These are phyloP conservation scores for Plenodomus biglobosus DNA, from an alignment of 2,329 filamentous ascomycete genomes.

Conservation along the genomic window DNA sequence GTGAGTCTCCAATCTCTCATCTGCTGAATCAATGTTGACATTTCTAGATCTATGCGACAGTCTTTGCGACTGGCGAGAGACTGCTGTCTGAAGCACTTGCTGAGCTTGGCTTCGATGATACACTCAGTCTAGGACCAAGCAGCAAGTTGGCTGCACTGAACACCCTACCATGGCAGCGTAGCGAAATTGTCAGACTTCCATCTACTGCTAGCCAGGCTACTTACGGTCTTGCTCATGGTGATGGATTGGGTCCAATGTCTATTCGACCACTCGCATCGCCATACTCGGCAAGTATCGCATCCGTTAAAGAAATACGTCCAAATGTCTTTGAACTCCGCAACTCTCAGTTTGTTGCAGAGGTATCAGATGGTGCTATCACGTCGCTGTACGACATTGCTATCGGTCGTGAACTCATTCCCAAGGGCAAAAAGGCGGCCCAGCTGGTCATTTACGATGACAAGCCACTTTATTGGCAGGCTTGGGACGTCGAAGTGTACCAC, in stretches of 20 bases:
- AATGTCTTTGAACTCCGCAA: constrained; percentile 80
- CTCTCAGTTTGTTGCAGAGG: constrained; percentile 69
- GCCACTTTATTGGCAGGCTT: constrained; percentile 94
- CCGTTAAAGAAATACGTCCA: constrained; percentile 54
- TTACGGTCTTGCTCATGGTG: constrained; percentile 50
- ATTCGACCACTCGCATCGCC: constrained; percentile 30
- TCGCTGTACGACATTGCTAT: constrained; percentile 77
- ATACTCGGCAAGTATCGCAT: constrained; percentile 41
- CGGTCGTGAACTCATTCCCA: constrained; percentile 75
- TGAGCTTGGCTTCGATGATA: constrained; percentile 63
- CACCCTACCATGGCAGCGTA: constrained; percentile 82
- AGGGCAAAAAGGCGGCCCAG: constrained; percentile 77
- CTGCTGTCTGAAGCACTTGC: constrained; percentile 70
- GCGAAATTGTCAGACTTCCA: constrained; percentile 69
- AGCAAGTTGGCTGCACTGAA: constrained; percentile 69
- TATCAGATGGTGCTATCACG: constrained; percentile 75
- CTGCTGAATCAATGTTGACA: constrained; percentile 18
- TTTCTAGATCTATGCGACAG: constrained; percentile 68
- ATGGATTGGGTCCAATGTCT: constrained; percentile 48
- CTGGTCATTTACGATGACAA: constrained; percentile 97
- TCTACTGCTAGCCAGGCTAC: constrained; percentile 28
- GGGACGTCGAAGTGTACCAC: constrained; percentile 98
- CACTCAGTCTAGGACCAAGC: constrained; percentile 45
- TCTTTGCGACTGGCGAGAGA: constrained; percentile 75
- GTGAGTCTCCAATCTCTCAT: constrained; percentile 25